Evolutionary conservation across 2,329 filamentous ascomycete genomes (phyloP), one percentile per base, ranked within the genome.

Genomic region (Phialemonium atrogriseum): DNA sequence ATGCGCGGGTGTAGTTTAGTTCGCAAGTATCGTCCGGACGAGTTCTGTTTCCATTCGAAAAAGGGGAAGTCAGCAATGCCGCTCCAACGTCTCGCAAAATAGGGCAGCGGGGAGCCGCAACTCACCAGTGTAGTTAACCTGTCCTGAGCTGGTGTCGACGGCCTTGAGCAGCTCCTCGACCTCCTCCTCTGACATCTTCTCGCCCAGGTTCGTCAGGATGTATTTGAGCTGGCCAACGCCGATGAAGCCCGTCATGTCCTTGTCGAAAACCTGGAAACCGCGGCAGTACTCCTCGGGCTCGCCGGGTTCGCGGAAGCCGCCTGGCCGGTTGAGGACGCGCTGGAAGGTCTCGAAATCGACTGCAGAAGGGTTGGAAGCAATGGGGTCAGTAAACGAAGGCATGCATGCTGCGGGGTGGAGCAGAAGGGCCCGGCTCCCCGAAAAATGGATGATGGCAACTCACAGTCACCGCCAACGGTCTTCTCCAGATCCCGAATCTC

Each of bases 161-260:
- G 88, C 87, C 79, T 96, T 98, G 59, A 98, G 79, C 55, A 98
- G 73, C 73, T 98, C 91, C 59, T 96, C 89, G 29, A 98, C 91
- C 70, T 98, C 91, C 43, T 96, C 91, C 51, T 98, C 89, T 40
- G 83, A 85, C 87, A 98, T 95, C 73, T 96, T 96, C 80, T 98
- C 91, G 51, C 91, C 91, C 50, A 98, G 66, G 58, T 96, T 96
- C 35, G 91, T 98, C 52, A 98, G 66, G 57, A 98, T 89, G 66
- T 98, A 98, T 64, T 94, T 84, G 60, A 98, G 75, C 66, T 98
- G 91, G 36, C 91, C 91, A 43, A 96, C 89, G 35, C 89, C 91
- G 56, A 98, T 96, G 62, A 88, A 95, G 32, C 91, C 91, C 38
- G 87, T 94, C 77, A 94, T 83, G 59, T 98, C 91, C 66, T 98